Base-by-base conservation (phyloP, 306 rosid species). In the Quercus glauca region DNA sequence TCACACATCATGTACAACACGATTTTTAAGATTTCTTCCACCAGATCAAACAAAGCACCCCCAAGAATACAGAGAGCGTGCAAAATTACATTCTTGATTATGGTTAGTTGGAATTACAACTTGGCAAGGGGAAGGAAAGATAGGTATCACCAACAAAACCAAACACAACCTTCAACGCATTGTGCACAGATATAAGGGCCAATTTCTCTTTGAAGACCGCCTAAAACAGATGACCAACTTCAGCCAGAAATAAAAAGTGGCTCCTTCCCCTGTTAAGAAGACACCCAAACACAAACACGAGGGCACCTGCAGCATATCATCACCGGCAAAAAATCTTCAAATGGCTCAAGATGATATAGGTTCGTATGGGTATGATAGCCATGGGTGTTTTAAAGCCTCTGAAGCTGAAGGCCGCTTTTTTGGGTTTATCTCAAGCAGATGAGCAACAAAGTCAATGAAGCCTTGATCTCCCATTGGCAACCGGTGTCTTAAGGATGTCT, bases 381-480 rank as follows among this genome's bases (percentile, higher is more conserved):
- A 96, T 1, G 98, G 98, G 82, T 96, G 99, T 87, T 90, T 96
- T 84, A 96, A 87, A 33, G 98, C 99, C 83, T 96, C 97, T 0
- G 87, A 23, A 21, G 99, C 99, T 28, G 99, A 93, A 83, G 98
- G 97, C n/a, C 99, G 94, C 88, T 93, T 93, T 83, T 87, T 93
- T 1, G 99, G 96, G 89, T 96, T 87, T 77, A 93, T 85, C 89
- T 93, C 98, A 2, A 96, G 99, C 83, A 96, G 81, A 86, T 90
- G 96, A 33, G 64, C 88, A 74, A 96, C 94, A 76, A 96, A 96
- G 74, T 96, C 98, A 15, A 93, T 86, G 89, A 96, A 96, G 82
- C 99, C 98, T 89, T 96, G 97, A 82, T 96, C 99, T 67, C 96
- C 99, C 96, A 96, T 93, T 20, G 99, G 99, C 73, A 96, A 89